These are phyloP conservation scores for Phoenix roebelenii DNA, from an alignment of 176 grass and related monocot species.

Conservation along the genomic window DNA sequence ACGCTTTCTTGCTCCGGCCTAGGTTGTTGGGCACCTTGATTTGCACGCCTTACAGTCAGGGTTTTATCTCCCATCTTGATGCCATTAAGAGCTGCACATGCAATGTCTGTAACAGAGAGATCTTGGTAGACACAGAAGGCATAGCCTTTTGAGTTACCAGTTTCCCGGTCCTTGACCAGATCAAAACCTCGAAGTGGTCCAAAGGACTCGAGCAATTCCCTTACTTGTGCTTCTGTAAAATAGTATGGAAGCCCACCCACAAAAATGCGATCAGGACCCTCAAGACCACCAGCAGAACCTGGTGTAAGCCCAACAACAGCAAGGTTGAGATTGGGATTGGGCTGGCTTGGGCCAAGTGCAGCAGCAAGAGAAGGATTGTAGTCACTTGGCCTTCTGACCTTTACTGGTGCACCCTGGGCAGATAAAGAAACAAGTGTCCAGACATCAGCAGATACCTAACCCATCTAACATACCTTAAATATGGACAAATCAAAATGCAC, in stretches of 20 bases:
- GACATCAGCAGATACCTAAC: not conserved
- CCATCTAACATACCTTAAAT: too few species aligned
- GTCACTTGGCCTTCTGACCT: conserved; percentile 85
- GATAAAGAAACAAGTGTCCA: not conserved
- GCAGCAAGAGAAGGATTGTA: conserved; percentile 96
- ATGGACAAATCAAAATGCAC: not conserved
- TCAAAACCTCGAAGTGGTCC: conserved; percentile 89
- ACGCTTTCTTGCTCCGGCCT: conserved; percentile 87
- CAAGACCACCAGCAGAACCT: conserved; percentile 83
- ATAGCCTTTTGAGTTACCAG: conserved; percentile 94
- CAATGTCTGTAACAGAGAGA: conserved; percentile 80
- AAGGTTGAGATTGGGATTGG: conserved; percentile 92
- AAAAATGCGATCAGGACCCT: conserved; percentile 94
- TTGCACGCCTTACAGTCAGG: conserved; percentile 85
- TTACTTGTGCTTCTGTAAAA: conserved; percentile 90
- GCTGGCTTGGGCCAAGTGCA: conserved; percentile 85
- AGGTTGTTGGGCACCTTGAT: conserved; percentile 77
- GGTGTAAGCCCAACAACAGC: conserved; percentile 80
- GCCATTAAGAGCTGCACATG: conserved; percentile 94
- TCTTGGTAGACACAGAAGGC: conserved; percentile 97
- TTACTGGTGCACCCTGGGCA: conserved; percentile 71
- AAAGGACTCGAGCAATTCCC: conserved; percentile 93
- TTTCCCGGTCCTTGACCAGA: conserved; percentile 96
- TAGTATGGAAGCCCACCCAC: conserved; percentile 95
- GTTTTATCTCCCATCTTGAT: conserved; percentile 99